These are phyloP conservation scores for Cyanidiococcus yangmingshanensis DNA, from an alignment of 23 red algal genomes.

Conservation along the genomic window DNA sequence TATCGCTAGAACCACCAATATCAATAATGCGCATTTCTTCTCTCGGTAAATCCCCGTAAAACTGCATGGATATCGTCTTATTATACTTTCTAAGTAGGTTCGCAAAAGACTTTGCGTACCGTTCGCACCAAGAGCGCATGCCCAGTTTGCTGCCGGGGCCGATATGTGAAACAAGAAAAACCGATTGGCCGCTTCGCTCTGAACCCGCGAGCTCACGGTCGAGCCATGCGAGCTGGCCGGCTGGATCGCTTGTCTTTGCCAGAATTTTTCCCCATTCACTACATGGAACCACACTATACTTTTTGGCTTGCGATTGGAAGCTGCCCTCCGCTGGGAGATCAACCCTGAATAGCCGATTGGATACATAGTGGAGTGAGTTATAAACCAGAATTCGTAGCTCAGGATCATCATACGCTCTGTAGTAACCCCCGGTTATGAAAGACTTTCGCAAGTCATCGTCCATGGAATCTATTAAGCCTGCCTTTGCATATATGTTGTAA, in stretches of 20 bases:
- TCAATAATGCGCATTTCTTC: neutral
- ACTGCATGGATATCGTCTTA: neutral
- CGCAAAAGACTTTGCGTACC: neutral
- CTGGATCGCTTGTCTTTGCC: neutral
- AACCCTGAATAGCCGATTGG: neutral
- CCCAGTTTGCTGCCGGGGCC: neutral
- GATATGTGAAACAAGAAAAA: constrained; percentile 6
- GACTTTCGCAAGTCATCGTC: neutral
- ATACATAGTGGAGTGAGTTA: neutral
- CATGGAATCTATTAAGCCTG: neutral
- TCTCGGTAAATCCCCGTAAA: neutral
- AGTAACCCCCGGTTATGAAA: neutral
- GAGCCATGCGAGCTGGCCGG: constrained; percentile 3
- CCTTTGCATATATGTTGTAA: neutral
- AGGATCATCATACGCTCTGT: constrained; percentile 14
- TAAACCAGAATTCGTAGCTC: constrained; percentile 5
- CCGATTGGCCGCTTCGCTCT: neutral
- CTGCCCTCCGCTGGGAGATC: neutral
- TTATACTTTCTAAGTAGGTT: neutral
- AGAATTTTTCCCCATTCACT: neutral
- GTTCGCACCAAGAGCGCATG: neutral
- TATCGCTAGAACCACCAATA: neutral
- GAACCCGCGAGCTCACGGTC: neutral
- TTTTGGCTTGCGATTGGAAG: neutral
- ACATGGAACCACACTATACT: neutral